Base-by-base conservation (phyloP, 805 yeast species). In the Torulaspora franciscae region DNA sequence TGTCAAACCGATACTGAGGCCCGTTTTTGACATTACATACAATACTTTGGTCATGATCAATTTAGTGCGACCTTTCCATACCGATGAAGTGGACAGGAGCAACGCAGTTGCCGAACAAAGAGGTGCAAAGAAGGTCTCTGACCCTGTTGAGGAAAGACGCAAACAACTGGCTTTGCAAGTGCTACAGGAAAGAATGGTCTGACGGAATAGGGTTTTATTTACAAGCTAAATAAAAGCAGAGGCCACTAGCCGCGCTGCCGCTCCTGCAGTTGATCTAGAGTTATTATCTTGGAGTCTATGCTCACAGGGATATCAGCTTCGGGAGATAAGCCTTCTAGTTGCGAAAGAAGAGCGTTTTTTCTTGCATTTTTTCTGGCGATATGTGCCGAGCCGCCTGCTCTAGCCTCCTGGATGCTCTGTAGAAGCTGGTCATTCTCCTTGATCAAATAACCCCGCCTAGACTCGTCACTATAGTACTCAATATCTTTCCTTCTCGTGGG, bases 401-500 rank as follows among this genome's bases (percentile, higher is more conserved):
- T 54, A 3, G 61, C 61, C n/a, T 54, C 48, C 23, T 46, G 36
- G 28, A 64, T 46, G 28, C 46, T 53, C 35, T 57, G 57, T 37
- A 54, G 49, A 17, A 55, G 58, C 37, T 63, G 60, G 39, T 64
- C 55, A 47, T 48, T 62, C 50, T 61, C 77, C 56, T 67, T 74
- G 41, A 58, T 63, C 59, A 89, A 67, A 61, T 87, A 91, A 6
- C 99, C 99, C 54, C 88, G 76, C 59, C 79, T 80, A 29, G 72
- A 80, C 2, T 76, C 74, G 61, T 80, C 75, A 39, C 88, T 78
- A 69, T 93, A 91, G 66, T 74, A 87, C 46, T 79, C 79, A 45
- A 91, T 81, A 59, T 84, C 88, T 66, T 86, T 83, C 67, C 85
- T 79, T 55, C 78, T 80, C 7, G 83, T 83, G 10, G 99, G 99